Evolutionary conservation across 306 rosid genomes (phyloP), one percentile per base, ranked within the genome.

Genomic region (Vigna mungo): DNA sequence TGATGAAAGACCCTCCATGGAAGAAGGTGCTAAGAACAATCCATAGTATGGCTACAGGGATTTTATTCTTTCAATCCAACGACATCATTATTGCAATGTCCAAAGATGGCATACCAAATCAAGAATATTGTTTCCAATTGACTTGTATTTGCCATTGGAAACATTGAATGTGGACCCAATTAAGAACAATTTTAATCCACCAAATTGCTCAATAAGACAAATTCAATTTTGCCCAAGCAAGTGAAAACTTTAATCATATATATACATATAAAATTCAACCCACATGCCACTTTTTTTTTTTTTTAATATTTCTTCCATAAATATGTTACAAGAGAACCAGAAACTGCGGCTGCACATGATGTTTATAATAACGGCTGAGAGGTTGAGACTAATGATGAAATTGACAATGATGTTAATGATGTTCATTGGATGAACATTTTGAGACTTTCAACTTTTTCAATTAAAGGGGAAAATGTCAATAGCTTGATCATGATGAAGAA

Each of bases 101-200:
- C 47, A 64, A 71, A 69, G 4, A 13, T 4, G 21, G 0, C 13
- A 43, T 70, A 20, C 65, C 60, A 44, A 54, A 44, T 44, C 14
- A 44, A 44, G 49, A 11, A 44, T 11, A 44, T 63, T 71, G 70
- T 71, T 69, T 23, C 27, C 18, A 44, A 41, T 82, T 82, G 81
- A 82, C 81, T 44, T 56, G 76, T 67, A 15, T 32, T 14, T 75
- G 14, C n/a, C 78, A 43, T 36, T 44, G 49, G 18, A 58, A 66
- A 83, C 86, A 83, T 32, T 78, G 86, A 83, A 83, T 68, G 9
- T 32, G 5, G 80, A 39, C 83, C 61, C 30, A 34, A 43, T 74
- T n/a, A 69, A 34, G 59, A 63, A 64, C 1, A 44, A 30, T 30
- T 4, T 44, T 48, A 44, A 36, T 27, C 51, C 75, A 62, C 12